Percentiles rank a stretch among this genome's conserved stretches.
Conservation (phyloP, 2,329 filamentous ascomycete species). For the Helicocarpus griseus region DNA sequence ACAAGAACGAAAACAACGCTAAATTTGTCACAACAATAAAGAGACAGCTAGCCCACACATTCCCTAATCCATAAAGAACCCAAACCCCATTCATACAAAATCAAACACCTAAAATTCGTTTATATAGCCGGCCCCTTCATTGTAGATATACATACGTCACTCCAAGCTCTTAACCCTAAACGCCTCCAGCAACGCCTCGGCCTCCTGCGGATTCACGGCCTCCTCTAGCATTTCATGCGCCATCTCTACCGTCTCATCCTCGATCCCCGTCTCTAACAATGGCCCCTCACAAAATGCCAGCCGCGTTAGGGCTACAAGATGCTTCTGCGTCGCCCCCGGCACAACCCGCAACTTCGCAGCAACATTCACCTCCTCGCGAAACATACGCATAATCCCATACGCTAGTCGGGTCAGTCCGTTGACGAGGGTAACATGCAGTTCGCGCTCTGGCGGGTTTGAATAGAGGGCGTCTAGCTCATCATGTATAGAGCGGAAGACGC, state of each 20-base stretch:
- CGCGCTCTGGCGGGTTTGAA: slow-evolving; percentile 35
- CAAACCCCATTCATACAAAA: neutral
- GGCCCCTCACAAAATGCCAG: slow-evolving; percentile 78
- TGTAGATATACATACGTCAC: neutral
- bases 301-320: slow-evolving; percentile 68
- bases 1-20: neutral
- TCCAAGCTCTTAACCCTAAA: slow-evolving; percentile 22
- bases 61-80: neutral
- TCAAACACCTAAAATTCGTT: neutral
- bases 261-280: slow-evolving; percentile 66
- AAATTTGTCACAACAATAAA: too few species aligned
- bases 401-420: slow-evolving; percentile 53
- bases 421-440: slow-evolving; percentile 43
- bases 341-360: slow-evolving; percentile 60
- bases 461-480: slow-evolving; percentile 59
- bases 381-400: slow-evolving; percentile 49
- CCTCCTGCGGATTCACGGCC: slow-evolving; percentile 69
- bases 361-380: slow-evolving; percentile 57
- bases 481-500: slow-evolving; percentile 65
- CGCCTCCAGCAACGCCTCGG: slow-evolving; percentile 47
- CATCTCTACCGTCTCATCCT: slow-evolving; percentile 66
- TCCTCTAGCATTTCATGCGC: slow-evolving; percentile 75
- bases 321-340: slow-evolving; percentile 68
- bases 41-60: neutral
- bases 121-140: neutral